phyloP scores from a whole-genome alignment of 805 yeast genomes.

The Yarrowia osloensis region DNA sequence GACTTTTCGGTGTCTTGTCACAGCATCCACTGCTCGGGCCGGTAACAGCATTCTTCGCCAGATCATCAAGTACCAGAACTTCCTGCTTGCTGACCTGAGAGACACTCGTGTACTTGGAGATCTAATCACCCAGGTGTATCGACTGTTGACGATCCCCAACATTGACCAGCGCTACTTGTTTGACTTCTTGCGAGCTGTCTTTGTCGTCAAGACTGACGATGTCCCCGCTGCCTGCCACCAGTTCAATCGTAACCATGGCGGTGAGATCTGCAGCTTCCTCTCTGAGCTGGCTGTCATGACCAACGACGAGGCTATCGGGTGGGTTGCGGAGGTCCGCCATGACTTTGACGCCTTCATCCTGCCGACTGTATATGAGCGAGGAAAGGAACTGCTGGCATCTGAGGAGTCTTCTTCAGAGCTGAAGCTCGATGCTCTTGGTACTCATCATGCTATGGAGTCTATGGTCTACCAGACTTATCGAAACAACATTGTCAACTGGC shows the following conservation, averaged over 20 bases:
- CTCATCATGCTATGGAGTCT: slow-evolving; percentile 19
- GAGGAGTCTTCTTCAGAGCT: not conserved
- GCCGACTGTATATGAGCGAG: slow-evolving; percentile 7
- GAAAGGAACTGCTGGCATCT: not conserved
- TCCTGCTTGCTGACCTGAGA: slow-evolving; percentile 5
- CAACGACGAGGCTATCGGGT: slow-evolving; percentile 23
- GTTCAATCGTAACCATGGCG: not conserved
- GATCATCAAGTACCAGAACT: slow-evolving; percentile 14
- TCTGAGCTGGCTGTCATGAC: slow-evolving; percentile 18
- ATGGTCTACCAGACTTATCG: slow-evolving; percentile 30
- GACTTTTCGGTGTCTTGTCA: not conserved
- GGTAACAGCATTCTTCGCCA: slow-evolving; percentile 23
- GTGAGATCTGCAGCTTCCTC: slow-evolving; percentile 2
- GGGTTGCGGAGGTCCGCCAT: slow-evolving; percentile 5
- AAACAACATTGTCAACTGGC: slow-evolving; percentile 36
- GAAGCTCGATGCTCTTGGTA: not conserved
- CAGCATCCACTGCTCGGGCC: slow-evolving; percentile 11
- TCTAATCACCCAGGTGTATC: slow-evolving; percentile 9
- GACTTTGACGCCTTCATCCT: not conserved
- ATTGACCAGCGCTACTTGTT: slow-evolving; percentile 20
- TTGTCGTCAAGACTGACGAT: slow-evolving; percentile 1
- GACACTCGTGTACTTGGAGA: slow-evolving; percentile 18
- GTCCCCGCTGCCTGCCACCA: slow-evolving; percentile 4
- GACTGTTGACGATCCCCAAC: slow-evolving; percentile 3
- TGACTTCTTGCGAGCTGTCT: slow-evolving; percentile 21